Base-by-base conservation (phyloP, 352 stramenopile species). In the Poterioochromonas sp. region DNA sequence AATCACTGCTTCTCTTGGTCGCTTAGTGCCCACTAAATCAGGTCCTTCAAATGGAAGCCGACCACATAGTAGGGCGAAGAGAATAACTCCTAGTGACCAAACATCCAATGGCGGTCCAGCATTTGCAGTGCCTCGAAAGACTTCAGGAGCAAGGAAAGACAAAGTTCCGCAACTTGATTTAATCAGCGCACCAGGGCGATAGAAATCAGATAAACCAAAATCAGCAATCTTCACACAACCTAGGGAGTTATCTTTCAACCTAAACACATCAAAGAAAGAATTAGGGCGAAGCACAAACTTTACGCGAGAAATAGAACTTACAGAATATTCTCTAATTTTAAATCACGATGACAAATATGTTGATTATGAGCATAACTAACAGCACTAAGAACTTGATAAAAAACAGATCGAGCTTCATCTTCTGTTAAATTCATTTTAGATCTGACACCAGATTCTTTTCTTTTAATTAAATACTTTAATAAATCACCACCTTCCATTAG, bases 241-340 rank as follows among this genome's bases (percentile, higher is more conserved):
- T 18, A 71, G 88, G 79, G 93, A 94, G 79, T 92, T 93, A 78
- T 95, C 87, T 5, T 87, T 78, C 32, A 71, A 43, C n/a, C 54
- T 65, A 39, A 35, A 32, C 11, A 71, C 12, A 71, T 26, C 15
- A 26, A 26, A 58, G 26, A 26, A 58, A 58, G 47, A 58, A 58
- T 26, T 15, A 26, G 15, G 15, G 47, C 47, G 15, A 58, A 26
- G 47, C 15, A 58, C 47, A 58, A 58, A 15, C 15, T 15, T 58
- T n/a, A 22, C 40, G 40, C 8, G 5, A 37, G 26, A 47, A 11
- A 81, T 11, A 83, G 41, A n/a, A 63, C 49, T n/a, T 82, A 83
- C 70, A 93, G 76, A 37, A 94, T 92, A 80, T 94, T 94, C 80
- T 93, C 88, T 35, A 93, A 84, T 58, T 93, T 93, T 77, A 93